Evolutionary conservation across 176 grass and related monocot species (phyloP).

Genomic region (Cymbopogon citratus): DNA sequence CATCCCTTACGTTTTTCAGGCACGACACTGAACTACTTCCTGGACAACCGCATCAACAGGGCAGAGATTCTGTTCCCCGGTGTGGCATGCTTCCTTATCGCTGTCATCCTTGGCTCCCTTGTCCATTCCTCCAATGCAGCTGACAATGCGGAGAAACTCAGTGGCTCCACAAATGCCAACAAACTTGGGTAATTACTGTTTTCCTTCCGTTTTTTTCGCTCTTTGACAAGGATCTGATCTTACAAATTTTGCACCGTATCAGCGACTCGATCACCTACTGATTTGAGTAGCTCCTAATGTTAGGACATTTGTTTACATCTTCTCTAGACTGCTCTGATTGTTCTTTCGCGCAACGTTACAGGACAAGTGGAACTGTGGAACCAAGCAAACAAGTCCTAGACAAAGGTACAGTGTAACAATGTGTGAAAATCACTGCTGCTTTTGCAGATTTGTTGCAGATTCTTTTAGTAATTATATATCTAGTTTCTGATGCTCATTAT

Average conservation of each 20-base stretch:
- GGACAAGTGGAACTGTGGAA: slow-evolving; percentile 1
- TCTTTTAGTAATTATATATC: no score
- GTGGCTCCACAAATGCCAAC: slow-evolving; percentile 24
- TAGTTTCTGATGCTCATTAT: no score
- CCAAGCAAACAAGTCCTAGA: neutral
- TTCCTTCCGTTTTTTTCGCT: neutral
- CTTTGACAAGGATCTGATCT: neutral
- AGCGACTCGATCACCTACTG: neutral
- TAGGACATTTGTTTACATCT: neutral
- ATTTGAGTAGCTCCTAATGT: neutral
- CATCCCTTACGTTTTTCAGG: slow-evolving; percentile 42
- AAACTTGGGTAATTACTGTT: slow-evolving; percentile 20
- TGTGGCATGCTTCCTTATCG: slow-evolving; percentile 69
- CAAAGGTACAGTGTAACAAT: slow-evolving; percentile 28
- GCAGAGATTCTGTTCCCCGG: slow-evolving; percentile 80
- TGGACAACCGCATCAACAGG: slow-evolving; percentile 64
- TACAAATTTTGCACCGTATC: no score
- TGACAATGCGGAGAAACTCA: slow-evolving; percentile 61
- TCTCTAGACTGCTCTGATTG: neutral
- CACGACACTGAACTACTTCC: slow-evolving; percentile 73
- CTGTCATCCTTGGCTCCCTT: slow-evolving; percentile 66
- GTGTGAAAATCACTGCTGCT: neutral
- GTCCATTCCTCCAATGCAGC: slow-evolving; percentile 74
- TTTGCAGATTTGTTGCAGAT: neutral
- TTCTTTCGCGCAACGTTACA: neutral